A percentile compares a stretch with the other conserved stretches of the same genome.
These are phyloP conservation scores for Venturia nashicola DNA, from an alignment of 2,329 filamentous ascomycete species.

Conservation along the genomic window DNA sequence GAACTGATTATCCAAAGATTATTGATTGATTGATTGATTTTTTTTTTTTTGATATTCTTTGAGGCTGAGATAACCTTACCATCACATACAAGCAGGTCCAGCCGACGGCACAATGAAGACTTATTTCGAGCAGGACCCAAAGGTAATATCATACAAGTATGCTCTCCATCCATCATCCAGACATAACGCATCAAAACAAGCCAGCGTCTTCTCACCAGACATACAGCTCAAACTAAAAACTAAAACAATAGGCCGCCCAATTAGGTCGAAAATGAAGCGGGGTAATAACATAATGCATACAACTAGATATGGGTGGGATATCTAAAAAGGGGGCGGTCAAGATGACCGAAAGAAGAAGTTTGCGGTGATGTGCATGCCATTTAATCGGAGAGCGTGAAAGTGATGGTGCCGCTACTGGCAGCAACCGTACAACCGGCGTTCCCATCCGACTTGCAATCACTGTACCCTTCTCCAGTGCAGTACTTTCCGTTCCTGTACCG, in stretches of 20 bases:
- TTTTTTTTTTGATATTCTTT: neutral
- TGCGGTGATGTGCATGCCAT: neutral
- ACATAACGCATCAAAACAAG: neutral
- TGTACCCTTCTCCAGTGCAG: constrained; percentile 35
- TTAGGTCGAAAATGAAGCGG: neutral
- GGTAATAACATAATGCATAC: neutral
- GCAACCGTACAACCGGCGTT: constrained; percentile 53
- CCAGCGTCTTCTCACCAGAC: neutral
- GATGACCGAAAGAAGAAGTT: neutral
- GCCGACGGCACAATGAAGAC: neutral
- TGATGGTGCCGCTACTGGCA: neutral
- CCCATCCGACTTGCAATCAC: constrained; percentile 43
- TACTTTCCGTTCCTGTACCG: constrained; percentile 54
- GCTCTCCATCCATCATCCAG: neutral
- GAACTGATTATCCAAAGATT: too few species aligned
- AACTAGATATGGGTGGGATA: neutral
- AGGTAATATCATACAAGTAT: neutral
- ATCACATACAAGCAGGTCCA: neutral
- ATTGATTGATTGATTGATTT: too few species aligned
- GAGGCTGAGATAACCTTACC: neutral
- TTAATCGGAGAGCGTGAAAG: neutral
- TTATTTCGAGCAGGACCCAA: neutral
- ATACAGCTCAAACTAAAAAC: neutral
- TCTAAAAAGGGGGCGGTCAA: neutral
- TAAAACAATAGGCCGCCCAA: neutral